Evolutionary conservation across 192 early-diverging fungal species (phyloP).

Genomic region (Coemansia sp.): DNA sequence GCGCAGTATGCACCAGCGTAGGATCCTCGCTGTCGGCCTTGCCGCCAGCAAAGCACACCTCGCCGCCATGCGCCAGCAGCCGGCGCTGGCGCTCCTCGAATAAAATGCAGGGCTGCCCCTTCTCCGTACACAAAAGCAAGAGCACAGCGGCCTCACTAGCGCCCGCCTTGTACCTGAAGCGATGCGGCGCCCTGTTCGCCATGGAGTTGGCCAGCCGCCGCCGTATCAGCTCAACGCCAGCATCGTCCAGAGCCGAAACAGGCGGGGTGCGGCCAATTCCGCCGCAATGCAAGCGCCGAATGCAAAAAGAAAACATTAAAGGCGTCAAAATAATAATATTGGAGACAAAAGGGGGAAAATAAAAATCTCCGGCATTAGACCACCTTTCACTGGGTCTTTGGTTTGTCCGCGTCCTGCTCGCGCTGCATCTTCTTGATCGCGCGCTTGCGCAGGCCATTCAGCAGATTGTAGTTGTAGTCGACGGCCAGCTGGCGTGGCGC

Average conservation of each 20-base stretch:
- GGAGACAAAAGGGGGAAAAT: neutral
- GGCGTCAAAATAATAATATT: neutral
- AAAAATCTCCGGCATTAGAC: too few relatives aligned
- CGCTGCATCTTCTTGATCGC: slow-evolving; percentile 45
- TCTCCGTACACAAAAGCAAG: slow-evolving; percentile 62
- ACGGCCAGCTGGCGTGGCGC: slow-evolving; percentile 37
- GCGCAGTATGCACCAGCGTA: slow-evolving; percentile 60
- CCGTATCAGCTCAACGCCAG: slow-evolving; percentile 6
- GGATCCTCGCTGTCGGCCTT: slow-evolving; percentile 63
- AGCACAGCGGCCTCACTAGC: slow-evolving; percentile 35
- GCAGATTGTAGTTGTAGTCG: slow-evolving; percentile 44
- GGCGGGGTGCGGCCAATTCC: slow-evolving; percentile 3
- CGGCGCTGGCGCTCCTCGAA: slow-evolving; percentile 71
- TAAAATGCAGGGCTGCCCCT: slow-evolving; percentile 64
- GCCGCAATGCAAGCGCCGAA: neutral
- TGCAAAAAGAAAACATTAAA: neutral
- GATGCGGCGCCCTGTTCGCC: neutral
- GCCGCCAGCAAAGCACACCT: slow-evolving; percentile 80
- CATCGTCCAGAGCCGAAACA: slow-evolving; percentile 17
- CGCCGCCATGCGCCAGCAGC: slow-evolving; percentile 73
- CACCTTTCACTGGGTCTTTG: neutral
- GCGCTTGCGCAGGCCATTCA: slow-evolving; percentile 44
- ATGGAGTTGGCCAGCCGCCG: slow-evolving; percentile 22
- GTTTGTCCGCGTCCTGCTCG: slow-evolving; percentile 6
- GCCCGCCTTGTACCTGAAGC: slow-evolving; percentile 9